Evolutionary conservation across 257 asterid genomes (phyloP), one percentile per base, ranked within the genome.

Genomic region (Paraleonurus japonicus): DNA sequence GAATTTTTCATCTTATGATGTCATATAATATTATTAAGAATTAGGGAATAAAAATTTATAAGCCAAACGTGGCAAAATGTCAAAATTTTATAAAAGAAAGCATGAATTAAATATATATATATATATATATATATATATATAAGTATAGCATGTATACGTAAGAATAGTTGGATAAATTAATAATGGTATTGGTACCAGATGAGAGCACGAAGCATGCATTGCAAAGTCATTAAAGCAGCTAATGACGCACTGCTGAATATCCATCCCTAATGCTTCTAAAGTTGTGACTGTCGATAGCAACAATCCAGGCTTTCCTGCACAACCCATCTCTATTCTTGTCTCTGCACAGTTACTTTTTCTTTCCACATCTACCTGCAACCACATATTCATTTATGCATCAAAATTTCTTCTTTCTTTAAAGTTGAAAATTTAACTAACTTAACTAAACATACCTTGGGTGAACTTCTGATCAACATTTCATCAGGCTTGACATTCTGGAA

Each of bases 181-280:
- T 33, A 33, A 13, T 32, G 4, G 37, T 33, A 33, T 8, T 32
- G 4, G 37, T 5, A 75, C 80, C 70, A n/a, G n/a, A n/a, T 79
- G 37, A 0, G 80, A 80, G 81, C 92, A 88, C 62, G 96, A 88
- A 76, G 97, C 97, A 65, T 88, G 89, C 39, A 89, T 65, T 39
- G 87, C 55, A 70, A 90, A 88, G 64, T 89, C 96, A 77, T 81
- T 84, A 26, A 90, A 90, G 61, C 94, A 87, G 75, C 96, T 90
- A n/a, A 88, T 78, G 41, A 85, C 96, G 72, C 95, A 87, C 3
- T 90, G 96, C 5, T 90, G 78, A 70, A 90, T 85, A 65, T 90
- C 95, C 0, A 88, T 82, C 70, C 95, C 96, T 41, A 88, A 73
- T 32, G 92, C 90, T 57, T 90, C 97, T 3, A 88, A 71, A 26